phyloP scores from a whole-genome alignment of 73 alveolate species.

The Paramecium primaurelia region DNA sequence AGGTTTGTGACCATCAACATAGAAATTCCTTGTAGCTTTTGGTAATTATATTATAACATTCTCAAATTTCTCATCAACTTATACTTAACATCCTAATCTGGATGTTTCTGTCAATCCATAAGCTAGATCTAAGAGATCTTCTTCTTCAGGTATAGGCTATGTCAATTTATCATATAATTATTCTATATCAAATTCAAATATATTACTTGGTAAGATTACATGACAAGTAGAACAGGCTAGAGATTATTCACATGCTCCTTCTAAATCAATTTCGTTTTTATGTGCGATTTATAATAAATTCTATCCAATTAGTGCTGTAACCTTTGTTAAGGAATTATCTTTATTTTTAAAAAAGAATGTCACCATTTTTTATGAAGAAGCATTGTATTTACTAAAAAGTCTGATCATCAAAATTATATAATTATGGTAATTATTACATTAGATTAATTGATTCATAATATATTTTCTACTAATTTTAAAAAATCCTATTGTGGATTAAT shows the following conservation, averaged over 20 bases:
- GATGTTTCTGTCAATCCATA: conserved; percentile 85
- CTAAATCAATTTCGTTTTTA: conserved; percentile 74
- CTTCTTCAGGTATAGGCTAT: conserved; percentile 80
- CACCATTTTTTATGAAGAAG: background rate
- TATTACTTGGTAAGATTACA: conserved; percentile 65
- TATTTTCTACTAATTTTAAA: background rate
- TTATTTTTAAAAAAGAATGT: conserved; percentile 43
- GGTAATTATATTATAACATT: conserved; percentile 75
- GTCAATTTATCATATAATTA: conserved; percentile 68
- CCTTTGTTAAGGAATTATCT: conserved; percentile 67
- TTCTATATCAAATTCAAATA: background rate
- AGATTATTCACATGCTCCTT: conserved; percentile 89
- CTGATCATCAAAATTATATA: background rate
- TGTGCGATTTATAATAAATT: conserved; percentile 77
- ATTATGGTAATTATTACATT: background rate
- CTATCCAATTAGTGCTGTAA: conserved; percentile 72
- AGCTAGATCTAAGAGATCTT: conserved; percentile 87
- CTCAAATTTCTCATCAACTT: conserved; percentile 69
- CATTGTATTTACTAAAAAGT: background rate
- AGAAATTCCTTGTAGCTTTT: conserved; percentile 70
- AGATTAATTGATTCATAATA: background rate
- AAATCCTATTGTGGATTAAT: background rate
- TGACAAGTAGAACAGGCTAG: conserved; percentile 92
- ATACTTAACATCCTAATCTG: conserved; percentile 84
- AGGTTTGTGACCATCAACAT: conserved; percentile 79